phyloP scores from a whole-genome alignment of 805 yeast genomes.

The Pichia scutulata region DNA sequence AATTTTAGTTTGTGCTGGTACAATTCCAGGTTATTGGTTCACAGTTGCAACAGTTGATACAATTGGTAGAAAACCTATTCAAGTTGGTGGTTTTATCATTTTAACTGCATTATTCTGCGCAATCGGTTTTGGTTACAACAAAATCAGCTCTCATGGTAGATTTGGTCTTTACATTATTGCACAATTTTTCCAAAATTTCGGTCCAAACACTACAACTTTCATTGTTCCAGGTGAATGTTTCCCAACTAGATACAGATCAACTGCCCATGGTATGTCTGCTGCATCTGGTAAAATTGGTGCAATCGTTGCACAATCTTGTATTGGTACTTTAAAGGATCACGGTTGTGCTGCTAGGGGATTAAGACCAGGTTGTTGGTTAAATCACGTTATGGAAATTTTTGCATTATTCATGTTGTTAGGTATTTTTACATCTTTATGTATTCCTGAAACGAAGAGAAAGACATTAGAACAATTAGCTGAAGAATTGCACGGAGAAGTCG shows the following conservation, averaged over 20 bases:
- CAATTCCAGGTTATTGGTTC: constrained; percentile 90
- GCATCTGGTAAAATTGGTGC: constrained; percentile 92
- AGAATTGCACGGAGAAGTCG: constrained; percentile 74
- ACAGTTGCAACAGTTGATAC: constrained; percentile 74
- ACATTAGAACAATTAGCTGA: constrained; percentile 81
- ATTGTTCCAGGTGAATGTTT: constrained; percentile 85
- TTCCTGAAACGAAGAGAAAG: constrained; percentile 90
- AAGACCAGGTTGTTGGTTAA: constrained; percentile 66
- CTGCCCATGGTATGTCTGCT: constrained; percentile 93
- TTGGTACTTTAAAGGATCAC: constrained; percentile 78
- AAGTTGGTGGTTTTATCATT: constrained; percentile 64
- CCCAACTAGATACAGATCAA: constrained; percentile 93
- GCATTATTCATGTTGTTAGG: constrained; percentile 89
- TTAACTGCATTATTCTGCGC: constrained; percentile 67
- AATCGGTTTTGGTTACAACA: constrained; percentile 79
- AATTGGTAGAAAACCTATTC: constrained; percentile 81
- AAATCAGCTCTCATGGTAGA: constrained; percentile 54
- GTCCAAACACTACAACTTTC: constrained; percentile 90
- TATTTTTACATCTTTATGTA: constrained; percentile 50
- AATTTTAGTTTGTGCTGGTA: constrained; percentile 90
- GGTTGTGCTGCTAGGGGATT: constrained; percentile 51
- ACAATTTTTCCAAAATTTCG: constrained; percentile 87
- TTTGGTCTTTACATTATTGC: constrained; percentile 71
- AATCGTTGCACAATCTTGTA: constrained; percentile 79
- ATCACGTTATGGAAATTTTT: constrained; percentile 89